phyloP scores from a whole-genome alignment of 2,329 filamentous ascomycete genomes.

The Nectriaceae sp. region DNA sequence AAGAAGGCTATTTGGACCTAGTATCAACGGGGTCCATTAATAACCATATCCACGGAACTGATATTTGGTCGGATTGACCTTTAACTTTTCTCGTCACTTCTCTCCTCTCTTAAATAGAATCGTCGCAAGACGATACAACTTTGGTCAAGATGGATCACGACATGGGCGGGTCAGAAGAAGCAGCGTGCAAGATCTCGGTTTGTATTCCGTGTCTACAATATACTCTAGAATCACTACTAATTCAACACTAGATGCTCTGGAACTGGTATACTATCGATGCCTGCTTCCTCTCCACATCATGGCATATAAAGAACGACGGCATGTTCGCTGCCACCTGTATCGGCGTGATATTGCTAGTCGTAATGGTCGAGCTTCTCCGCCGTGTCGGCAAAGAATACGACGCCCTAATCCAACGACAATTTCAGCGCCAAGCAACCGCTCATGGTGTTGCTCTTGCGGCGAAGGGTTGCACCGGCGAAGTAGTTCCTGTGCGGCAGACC shows the following conservation, averaged over 20 bases:
- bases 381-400: slow-evolving; percentile 74
- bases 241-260: slow-evolving; percentile 66
- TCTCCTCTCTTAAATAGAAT: too few species aligned
- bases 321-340: slow-evolving; percentile 82
- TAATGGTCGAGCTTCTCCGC: slow-evolving; percentile 71
- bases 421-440: slow-evolving; percentile 33
- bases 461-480: slow-evolving; percentile 20
- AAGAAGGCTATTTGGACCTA: too few species aligned
- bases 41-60: too few species aligned
- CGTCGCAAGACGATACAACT: background rate
- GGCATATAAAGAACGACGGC: slow-evolving; percentile 69
- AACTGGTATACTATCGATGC: slow-evolving; percentile 74
- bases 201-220: too few species aligned
- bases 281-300: slow-evolving; percentile 70
- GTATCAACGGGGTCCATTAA: too few species aligned
- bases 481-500: slow-evolving; percentile 24
- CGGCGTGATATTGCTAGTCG: slow-evolving; percentile 70
- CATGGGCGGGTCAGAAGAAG: slow-evolving; percentile 14
- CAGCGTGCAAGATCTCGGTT: slow-evolving; percentile 37
- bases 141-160: slow-evolving; percentile 26
- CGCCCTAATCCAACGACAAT: slow-evolving; percentile 59
- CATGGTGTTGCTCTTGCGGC: slow-evolving; percentile 24
- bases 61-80: too few species aligned
- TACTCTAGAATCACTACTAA: slow-evolving; percentile 2
- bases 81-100: too few species aligned